Base-by-base conservation (phyloP, 176 grass and related monocot genomes). In the Musa troglodytarum region DNA sequence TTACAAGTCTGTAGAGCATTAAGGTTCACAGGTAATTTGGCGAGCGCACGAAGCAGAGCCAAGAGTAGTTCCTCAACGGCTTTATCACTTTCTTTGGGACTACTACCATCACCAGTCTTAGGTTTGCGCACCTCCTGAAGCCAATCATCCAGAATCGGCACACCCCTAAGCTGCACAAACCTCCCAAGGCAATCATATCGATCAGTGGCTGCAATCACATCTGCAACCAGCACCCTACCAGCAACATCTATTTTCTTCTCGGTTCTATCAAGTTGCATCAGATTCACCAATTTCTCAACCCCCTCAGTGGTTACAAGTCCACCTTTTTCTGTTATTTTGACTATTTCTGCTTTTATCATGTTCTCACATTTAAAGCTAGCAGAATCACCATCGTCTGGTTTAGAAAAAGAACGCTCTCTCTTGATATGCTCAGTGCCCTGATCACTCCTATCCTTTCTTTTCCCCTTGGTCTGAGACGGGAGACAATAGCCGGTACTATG, bases 91-190 rank as follows among this genome's bases (percentile, higher is more conserved):
- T 90, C 88, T 79, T 94, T 94, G 67, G 87, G 77, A 83, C 81
- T 90, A 68, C 78, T 84, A 52, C 83, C 83, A 54, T 92, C 89
- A 82, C 89, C 83, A 74, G 72, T 77, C 56, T 86, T 92, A 53
- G 86, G 83, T 84, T 84, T 92, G 73, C 86, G 89, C 49, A 87
- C 90, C 87, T 96, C 93, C 77, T 96, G 93, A 78, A 96, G 87
- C 93, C 93, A 96, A 55, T 90, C 88, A 77, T 96, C 90, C 54
- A 96, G 83, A 49, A 96, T 85, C 1, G 87, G 85, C 26, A 96
- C 82, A 53, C 93, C 93, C 74, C 83, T 86, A 63, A 90, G 88
- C 79, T 92, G 87, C 76, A 96, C 86, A 74, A 96, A 96, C 73
- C 71, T 88, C 62, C 73, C 64, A 65, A 96, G 89, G 49, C 89